phyloP scores from a whole-genome alignment of 345 rosid species.

The Ceriops tagal region DNA sequence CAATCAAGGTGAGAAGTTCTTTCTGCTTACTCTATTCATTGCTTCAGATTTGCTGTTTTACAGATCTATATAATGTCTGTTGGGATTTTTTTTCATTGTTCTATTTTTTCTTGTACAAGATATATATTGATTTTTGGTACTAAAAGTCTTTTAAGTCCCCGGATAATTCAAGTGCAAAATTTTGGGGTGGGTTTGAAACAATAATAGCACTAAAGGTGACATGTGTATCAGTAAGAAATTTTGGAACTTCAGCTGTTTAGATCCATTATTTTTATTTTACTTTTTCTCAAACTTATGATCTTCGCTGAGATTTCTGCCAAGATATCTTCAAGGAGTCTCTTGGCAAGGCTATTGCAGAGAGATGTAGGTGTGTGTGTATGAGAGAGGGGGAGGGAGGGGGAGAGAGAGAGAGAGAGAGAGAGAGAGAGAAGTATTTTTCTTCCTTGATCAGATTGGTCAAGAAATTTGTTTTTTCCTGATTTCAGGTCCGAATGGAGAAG shows the following conservation, averaged over 20 bases:
- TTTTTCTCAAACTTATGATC: no score
- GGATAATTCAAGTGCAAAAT: not conserved
- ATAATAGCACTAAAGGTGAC: no score
- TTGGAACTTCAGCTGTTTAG: no score
- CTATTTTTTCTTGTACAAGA: not conserved
- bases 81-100: not conserved
- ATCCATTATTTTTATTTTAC: no score
- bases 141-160: not conserved
- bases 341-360: no score
- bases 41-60: not conserved
- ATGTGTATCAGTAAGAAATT: no score
- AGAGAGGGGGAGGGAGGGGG: not conserved
- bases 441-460: not conserved
- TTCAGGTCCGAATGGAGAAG: constrained; percentile 88
- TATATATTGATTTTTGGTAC: no score
- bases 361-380: not conserved
- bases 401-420: no score
- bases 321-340: not conserved
- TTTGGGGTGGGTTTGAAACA: not conserved
- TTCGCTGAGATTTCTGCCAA: not conserved
- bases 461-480: constrained; percentile 15
- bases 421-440: not conserved
- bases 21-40: not conserved
- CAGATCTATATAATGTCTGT: not conserved
- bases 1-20: constrained; percentile 52